A percentile compares a stretch with the other conserved stretches of the same genome.
Conservation (phyloP, 768 basidiomycete genomes). For the Strobilomyces confusus region DNA sequence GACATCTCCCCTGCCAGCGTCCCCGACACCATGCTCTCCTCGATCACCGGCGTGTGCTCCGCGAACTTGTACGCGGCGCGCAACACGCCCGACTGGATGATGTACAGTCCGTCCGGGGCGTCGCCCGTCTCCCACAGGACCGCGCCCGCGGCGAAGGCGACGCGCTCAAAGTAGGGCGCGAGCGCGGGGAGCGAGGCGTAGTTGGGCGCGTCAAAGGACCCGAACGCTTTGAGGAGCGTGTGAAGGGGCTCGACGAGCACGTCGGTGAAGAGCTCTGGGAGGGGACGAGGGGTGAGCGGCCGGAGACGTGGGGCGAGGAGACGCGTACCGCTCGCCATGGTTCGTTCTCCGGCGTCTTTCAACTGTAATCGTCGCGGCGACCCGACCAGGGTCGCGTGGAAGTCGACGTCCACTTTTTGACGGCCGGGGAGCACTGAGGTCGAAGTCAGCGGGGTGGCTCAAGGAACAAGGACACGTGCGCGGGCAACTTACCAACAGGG, state of each 20-base stretch:
- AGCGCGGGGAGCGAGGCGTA: conserved; percentile 58
- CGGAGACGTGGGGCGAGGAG: not conserved
- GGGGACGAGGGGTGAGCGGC: not conserved
- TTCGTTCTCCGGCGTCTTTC: conserved; percentile 66
- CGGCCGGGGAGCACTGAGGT: conserved; percentile 54
- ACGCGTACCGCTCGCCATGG: conserved; percentile 55
- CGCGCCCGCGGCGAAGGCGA: conserved; percentile 50
- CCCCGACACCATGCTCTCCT: conserved; percentile 92
- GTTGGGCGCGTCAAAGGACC: conserved; percentile 60
- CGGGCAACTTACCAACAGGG: conserved; percentile 39
- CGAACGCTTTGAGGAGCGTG: conserved; percentile 77
- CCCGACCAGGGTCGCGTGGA: conserved; percentile 39
- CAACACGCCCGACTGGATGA: conserved; percentile 84
- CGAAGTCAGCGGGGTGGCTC: not conserved
- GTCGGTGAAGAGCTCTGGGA: conserved; percentile 29
- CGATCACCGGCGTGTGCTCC: conserved; percentile 59
- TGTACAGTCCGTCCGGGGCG: conserved; percentile 74
- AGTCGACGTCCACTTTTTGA: conserved; percentile 46
- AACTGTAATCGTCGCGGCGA: conserved; percentile 70
- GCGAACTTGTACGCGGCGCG: conserved; percentile 80
- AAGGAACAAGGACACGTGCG: conserved; percentile 1
- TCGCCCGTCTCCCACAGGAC: conserved; percentile 81
- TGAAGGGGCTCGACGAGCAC: conserved; percentile 58
- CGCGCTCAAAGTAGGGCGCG: conserved; percentile 64
- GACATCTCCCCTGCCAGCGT: conserved; percentile 91